Evolutionary conservation across 176 grass and related monocot genomes (phyloP), one percentile per base, ranked within the genome.

Genomic region (Tillandsia leiboldiana): DNA sequence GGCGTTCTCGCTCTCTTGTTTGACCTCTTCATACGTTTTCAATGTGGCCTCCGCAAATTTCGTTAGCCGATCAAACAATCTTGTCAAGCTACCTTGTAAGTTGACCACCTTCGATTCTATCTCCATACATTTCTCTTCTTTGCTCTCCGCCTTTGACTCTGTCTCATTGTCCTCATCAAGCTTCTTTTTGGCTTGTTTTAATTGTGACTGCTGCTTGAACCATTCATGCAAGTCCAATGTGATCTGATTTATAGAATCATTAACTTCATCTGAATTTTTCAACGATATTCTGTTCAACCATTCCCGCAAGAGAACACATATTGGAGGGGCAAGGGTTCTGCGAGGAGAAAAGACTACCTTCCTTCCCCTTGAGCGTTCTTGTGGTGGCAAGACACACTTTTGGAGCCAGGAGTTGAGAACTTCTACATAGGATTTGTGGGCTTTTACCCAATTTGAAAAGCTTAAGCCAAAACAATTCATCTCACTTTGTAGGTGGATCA

Each of bases 371-470:
- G 81, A 67, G 10, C 27, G 75, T 22, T 79, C 84, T 75, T 84
- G 77, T 29, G 84, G 88, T 74, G 77, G 84, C 50, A 77, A 15
- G 42, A 91, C 76, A 2, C 84, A 87, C 48, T 73, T 84, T 26
- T 91, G 84, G 65, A 87, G 84, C 88, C 88, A 91, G 15, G 71
- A 72, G 64, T 82, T 53, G 47, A 91, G 78, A 23, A 71, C 72
- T 48, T 75, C 52, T 14, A 85, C 78, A 57, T 91, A 91, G 73
- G 52, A 51, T 80, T 73, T 84, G 72, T 85, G 85, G 53, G 76
- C 75, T 58, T 62, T 67, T 8, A 79, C 22, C 88, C 88, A 87
- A 68, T 67, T 71, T 57, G 82, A 51, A 51, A 91, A 85, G 66
- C 81, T 73, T 0, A 72, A 82, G 66, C 73, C 15, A 22, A 91